Evolutionary conservation across 495 filamentous ascomycete genomes (phyloP), one percentile per base, ranked within the genome.

Genomic region (Lepraria neglecta): DNA sequence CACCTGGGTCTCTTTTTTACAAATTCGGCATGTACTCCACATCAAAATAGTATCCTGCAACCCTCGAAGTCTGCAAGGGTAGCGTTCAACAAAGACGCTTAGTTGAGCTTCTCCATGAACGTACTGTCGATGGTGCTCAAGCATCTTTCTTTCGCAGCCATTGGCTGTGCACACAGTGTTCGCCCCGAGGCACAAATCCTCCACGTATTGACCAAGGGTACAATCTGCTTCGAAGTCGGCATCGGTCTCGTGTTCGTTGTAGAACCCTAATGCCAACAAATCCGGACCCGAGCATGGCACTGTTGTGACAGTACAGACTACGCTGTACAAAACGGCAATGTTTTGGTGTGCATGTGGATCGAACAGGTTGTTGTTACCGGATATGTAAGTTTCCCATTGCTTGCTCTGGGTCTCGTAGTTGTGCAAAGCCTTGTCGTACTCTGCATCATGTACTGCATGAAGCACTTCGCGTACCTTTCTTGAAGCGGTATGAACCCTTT

Each of bases 11-110:
- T 97, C 91, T 60, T 88, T 87, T 33, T 87, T 85, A 65, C 95
- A 97, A 19, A 89, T 78, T 65, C 94, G 94, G 76, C 95, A 99
- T 61, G 84, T 87, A 64, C 90, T 96, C 95, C 95, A 99, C 94
- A 99, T 97, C 67, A 91, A 78, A 53, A 99, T 92, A 10, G 84
- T 87, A 57, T 92, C 84, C 64, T 89, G 78, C 53, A 90, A 73
- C 2, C 87, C 87, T 48, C 80, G 78, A 58, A 91, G 77, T 60
- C 86, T 88, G 30, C 83, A 82, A 21, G 85, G 79, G 66, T 87
- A 84, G 31, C 83, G 86, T 69, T 95, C 86, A 27, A 95, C 84
- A 65, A 95, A 87, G 17, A 96, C 83, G 57, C 90, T 96, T 53
- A 99, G 81, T 59, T 95, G 90, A 21, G 91, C 94, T 71, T 96